Evolutionary conservation across 164 flowering plant species (phyloP).

Genomic region (Stephania japonica): DNA sequence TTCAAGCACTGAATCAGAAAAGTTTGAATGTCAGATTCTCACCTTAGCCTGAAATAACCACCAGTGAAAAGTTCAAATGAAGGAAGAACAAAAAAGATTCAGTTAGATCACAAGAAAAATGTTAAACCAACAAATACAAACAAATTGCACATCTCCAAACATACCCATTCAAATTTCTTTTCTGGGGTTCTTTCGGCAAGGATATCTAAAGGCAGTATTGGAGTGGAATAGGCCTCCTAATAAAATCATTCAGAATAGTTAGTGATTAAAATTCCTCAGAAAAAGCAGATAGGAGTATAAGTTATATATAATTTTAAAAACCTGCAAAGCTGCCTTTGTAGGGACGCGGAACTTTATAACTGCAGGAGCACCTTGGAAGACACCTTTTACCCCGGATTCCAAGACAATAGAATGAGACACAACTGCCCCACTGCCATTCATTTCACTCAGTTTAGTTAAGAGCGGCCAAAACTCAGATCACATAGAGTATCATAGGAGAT

Average conservation of each 20-base stretch:
- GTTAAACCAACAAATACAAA: background rate
- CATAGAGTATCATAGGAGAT: background rate
- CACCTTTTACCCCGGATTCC: slow-evolving; percentile 59
- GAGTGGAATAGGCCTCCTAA: slow-evolving; percentile 79
- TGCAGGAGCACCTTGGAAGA: slow-evolving; percentile 72
- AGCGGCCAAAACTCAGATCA: background rate
- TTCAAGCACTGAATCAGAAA: background rate
- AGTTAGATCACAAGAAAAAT: background rate
- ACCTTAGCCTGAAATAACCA: slow-evolving; percentile 70
- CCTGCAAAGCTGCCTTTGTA: slow-evolving; percentile 77
- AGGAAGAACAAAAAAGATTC: background rate
- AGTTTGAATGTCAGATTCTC: slow-evolving; percentile 11
- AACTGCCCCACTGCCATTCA: slow-evolving; percentile 53
- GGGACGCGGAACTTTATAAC: slow-evolving; percentile 79
- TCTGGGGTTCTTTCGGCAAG: slow-evolving; percentile 81
- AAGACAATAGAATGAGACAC: slow-evolving; percentile 75
- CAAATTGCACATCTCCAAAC: slow-evolving; percentile 2
- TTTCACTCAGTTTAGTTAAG: background rate
- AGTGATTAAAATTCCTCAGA: background rate
- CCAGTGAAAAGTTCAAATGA: slow-evolving; percentile 11
- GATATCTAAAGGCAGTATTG: slow-evolving; percentile 68
- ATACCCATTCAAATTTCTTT: slow-evolving; percentile 76
- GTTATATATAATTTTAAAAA: slow-evolving; percentile 14
- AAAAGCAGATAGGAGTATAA: background rate
- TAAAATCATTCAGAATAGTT: slow-evolving; percentile 12